Evolutionary conservation across 352 stramenopile genomes (phyloP).

Genomic region (Phytopythium sindhum): DNA sequence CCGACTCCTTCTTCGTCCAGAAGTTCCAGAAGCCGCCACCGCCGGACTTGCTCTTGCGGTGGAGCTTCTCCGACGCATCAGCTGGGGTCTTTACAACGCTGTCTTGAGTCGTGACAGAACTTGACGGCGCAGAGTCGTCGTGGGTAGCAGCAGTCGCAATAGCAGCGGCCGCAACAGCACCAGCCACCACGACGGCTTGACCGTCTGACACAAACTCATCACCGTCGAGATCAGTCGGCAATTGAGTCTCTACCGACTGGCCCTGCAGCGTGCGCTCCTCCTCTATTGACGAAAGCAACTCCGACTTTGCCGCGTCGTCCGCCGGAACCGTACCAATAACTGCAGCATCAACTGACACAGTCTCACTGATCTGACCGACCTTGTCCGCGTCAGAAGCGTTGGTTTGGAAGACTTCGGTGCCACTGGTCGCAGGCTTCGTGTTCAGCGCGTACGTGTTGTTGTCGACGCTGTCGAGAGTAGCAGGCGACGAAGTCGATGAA

Average conservation of each 20-base stretch:
- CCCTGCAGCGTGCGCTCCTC: not conserved
- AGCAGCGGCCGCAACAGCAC: not conserved
- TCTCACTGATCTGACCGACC: not conserved
- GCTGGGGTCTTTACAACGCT: not conserved
- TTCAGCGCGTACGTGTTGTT: not conserved
- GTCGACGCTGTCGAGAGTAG: not conserved
- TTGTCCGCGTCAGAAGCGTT: not conserved
- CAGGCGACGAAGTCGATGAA: not conserved
- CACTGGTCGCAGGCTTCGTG: not conserved
- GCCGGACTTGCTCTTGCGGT: slow-evolving; percentile 6
- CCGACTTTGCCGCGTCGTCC: not conserved
- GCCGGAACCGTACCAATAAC: not conserved
- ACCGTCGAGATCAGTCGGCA: not conserved
- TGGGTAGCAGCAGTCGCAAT: not conserved
- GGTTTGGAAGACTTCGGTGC: not conserved
- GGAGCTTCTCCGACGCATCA: slow-evolving; percentile 6
- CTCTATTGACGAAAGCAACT: not conserved
- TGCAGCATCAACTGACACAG: not conserved
- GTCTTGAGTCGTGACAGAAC: not conserved
- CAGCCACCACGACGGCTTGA: not conserved
- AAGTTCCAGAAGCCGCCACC: slow-evolving; percentile 23
- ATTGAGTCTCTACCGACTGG: not conserved
- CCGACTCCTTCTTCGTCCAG: slow-evolving; percentile 9
- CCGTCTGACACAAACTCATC: not conserved
- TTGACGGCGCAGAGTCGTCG: not conserved